A percentile compares a stretch with the other conserved stretches of the same genome.
phyloP scores from a whole-genome alignment of 2,329 filamentous ascomycete species.

The Paracamarosporium sp. region DNA sequence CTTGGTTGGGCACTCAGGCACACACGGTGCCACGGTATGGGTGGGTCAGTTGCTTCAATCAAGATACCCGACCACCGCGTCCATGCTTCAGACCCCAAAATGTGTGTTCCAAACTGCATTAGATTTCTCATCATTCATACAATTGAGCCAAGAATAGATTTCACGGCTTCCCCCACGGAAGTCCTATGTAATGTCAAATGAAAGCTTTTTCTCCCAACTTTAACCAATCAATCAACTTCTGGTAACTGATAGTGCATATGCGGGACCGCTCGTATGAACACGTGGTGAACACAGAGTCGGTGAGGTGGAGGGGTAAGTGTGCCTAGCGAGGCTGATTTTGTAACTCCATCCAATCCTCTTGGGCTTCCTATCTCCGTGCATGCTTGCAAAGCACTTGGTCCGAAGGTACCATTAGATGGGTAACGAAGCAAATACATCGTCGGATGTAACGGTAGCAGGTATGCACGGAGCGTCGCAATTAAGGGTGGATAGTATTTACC shows the following conservation, averaged over 20 bases:
- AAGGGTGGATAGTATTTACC: too few species aligned
- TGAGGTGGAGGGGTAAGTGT: conserved; percentile 5
- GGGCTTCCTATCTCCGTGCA: background rate
- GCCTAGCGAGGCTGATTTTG: conserved; percentile 12
- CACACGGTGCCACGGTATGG: background rate
- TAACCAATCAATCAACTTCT: background rate
- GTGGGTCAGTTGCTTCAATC: conserved; percentile 2
- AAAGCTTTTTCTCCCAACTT: background rate
- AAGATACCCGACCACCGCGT: background rate
- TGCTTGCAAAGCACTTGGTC: too few species aligned
- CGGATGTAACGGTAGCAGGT: too few species aligned
- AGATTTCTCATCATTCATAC: background rate
- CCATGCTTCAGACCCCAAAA: background rate
- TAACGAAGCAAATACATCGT: too few species aligned
- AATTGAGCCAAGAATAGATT: background rate
- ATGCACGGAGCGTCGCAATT: too few species aligned
- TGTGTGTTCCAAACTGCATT: background rate
- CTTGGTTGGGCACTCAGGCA: background rate
- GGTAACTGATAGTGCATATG: background rate
- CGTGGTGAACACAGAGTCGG: background rate
- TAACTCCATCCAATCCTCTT: too few species aligned
- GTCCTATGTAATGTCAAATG: background rate
- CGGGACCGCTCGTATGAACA: background rate
- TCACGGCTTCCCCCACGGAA: background rate
- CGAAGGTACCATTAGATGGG: too few species aligned